Percentiles rank a stretch among this genome's conserved stretches.
Evolutionary conservation across 352 stramenopile species (phyloP).

Genomic region (Pythium dissimile): DNA sequence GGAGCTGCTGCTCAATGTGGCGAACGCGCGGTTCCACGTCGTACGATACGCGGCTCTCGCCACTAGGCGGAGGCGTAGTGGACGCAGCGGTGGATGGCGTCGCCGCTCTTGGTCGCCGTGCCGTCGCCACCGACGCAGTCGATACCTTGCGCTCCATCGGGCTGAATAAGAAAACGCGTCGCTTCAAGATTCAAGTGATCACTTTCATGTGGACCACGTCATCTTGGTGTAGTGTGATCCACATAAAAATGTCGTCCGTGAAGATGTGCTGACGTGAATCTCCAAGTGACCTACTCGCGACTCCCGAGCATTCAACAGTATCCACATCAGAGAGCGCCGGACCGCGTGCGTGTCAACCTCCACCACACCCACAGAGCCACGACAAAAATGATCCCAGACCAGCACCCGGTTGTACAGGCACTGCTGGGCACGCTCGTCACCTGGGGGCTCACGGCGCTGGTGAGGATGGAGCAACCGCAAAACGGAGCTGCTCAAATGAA

Average conservation of each 20-base stretch:
- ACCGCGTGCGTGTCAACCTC: background rate
- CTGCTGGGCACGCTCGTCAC: constrained; percentile 81
- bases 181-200: background rate
- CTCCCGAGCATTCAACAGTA: no score
- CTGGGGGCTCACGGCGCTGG: constrained; percentile 78
- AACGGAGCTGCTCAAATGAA: background rate
- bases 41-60: constrained; percentile 20
- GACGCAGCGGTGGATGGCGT: background rate
- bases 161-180: no score
- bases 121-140: background rate
- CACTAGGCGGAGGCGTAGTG: background rate
- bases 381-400: constrained; percentile 61
- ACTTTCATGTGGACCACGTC: background rate
- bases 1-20: constrained; percentile 54
- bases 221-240: constrained; percentile 1
- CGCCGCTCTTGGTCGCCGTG: background rate
- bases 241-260: background rate
- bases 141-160: no score
- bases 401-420: constrained; percentile 74
- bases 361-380: background rate
- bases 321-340: no score
- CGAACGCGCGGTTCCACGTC: constrained; percentile 43
- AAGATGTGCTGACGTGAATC: background rate
- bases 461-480: constrained; percentile 11
- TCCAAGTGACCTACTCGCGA: no score